A percentile compares a stretch with the other conserved stretches of the same genome.
Conservation (phyloP, 2,329 filamentous ascomycete genomes). For the Daldinia sp. region DNA sequence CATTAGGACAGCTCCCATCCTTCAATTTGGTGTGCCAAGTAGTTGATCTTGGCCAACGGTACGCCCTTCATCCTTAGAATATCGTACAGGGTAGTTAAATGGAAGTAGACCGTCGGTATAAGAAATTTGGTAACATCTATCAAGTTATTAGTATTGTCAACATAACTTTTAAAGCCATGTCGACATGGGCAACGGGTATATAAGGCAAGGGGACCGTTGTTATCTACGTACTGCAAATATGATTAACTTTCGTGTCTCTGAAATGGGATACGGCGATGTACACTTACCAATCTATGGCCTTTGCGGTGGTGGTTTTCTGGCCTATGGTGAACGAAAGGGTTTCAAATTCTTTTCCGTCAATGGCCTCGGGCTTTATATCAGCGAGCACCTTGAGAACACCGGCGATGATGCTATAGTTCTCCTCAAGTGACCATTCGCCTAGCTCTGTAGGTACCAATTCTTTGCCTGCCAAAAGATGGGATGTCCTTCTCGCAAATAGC, state of each 20-base stretch:
- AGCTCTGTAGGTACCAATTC: constrained; percentile 46
- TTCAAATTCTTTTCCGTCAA: constrained; percentile 52
- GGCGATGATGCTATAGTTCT: constrained; percentile 53
- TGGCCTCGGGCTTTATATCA: constrained; percentile 49
- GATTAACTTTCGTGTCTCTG: neutral
- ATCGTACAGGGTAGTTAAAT: constrained; percentile 68
- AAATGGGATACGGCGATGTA: neutral
- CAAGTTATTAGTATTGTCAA: constrained; percentile 13
- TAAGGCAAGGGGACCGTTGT: neutral
- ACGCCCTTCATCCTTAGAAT: constrained; percentile 73
- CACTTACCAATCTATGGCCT: constrained; percentile 52
- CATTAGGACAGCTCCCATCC: constrained; percentile 3
- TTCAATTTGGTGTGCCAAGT: constrained; percentile 44
- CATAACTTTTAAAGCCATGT: neutral
- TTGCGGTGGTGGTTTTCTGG: constrained; percentile 46
- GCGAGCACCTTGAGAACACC: constrained; percentile 50
- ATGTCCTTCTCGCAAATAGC: constrained; percentile 45
- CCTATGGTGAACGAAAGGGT: constrained; percentile 52
- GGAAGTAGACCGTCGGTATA: constrained; percentile 74
- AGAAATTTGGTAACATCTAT: constrained; percentile 59
- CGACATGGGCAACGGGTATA: neutral
- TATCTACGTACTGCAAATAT: neutral
- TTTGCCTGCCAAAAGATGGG: constrained; percentile 53
- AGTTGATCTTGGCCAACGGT: constrained; percentile 71
- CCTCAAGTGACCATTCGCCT: constrained; percentile 53